Evolutionary conservation across 176 grass and related monocot genomes (phyloP), one percentile per base, ranked within the genome.

Genomic region (Chloris gayana): DNA sequence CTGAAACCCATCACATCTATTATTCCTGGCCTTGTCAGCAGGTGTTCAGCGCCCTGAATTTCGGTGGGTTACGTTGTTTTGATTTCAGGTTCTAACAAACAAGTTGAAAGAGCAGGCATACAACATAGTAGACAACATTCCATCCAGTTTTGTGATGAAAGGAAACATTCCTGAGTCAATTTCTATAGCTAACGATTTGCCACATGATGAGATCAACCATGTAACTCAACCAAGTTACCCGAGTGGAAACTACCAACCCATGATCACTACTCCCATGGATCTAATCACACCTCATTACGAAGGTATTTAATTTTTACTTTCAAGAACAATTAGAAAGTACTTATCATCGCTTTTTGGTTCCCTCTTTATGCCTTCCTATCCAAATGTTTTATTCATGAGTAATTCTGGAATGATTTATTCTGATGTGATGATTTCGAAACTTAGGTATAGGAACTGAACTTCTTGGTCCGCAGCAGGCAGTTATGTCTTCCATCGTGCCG

Each of bases 121-220:
- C 25, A 5, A 19, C 17, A 21, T 54, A 25, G 24, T 79, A 44
- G 68, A 72, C 0, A 18, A 1, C 31, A 15, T 7, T 33, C 21
- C 56, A 4, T 71, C 25, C 11, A 17, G 62, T 49, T 85, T 64
- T 78, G 75, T 79, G 26, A 54, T 85, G 83, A 79, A 79, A 79
- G 58, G 21, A 17, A 41, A 39, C 13, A 11, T 85, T 56, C 83
- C 67, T 44, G 25, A 8, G 44, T 30, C 2, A 5, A 9, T 85
- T 25, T 57, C 21, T 57, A 7, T 6, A 22, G 51, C 6, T 56
- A 1, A 56, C 7, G 51, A 56, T 56, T 56, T 56, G 4, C 6
- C 51, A 22, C 51, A 21, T 56, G 51, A 56, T 21, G 51, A 22
- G 21, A 22, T 56, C 51, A 56, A 22, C 51, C 51, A 56, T 8